Evolutionary conservation across 2,329 filamentous ascomycete species (phyloP).

Genomic region (Berkeleyomyces rouxiae): DNA sequence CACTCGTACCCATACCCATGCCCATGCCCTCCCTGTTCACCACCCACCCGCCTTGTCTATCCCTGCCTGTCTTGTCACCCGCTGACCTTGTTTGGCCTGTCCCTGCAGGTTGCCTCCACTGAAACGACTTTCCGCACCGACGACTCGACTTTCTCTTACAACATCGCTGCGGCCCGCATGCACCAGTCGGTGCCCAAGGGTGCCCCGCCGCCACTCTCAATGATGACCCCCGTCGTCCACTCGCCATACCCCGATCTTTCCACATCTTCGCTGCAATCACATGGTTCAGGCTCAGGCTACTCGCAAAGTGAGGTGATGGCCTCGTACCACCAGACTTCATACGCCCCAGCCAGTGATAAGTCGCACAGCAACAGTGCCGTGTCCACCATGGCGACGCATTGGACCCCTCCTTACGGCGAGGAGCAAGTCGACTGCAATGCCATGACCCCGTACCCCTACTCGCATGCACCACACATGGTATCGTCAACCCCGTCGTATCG

Average conservation of each 20-base stretch:
- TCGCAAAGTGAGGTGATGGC: constrained; percentile 21
- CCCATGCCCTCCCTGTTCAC: not conserved
- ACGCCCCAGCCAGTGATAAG: not conserved
- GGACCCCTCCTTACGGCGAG: constrained; percentile 22
- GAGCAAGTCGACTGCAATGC: constrained; percentile 25
- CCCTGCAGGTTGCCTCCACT: constrained; percentile 23
- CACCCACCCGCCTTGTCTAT: not conserved
- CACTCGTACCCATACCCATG: not conserved
- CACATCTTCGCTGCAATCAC: not conserved
- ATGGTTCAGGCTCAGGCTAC: constrained; percentile 18
- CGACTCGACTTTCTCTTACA: constrained; percentile 22
- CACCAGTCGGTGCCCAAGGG: constrained; percentile 19
- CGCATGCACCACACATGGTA: constrained; percentile 17
- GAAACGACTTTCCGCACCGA: constrained; percentile 23
- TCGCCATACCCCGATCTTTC: constrained; percentile 4
- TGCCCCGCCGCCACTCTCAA: constrained; percentile 18
- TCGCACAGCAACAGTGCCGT: not conserved
- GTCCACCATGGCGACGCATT: constrained; percentile 13
- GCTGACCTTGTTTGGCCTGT: not conserved
- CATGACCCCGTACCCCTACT: constrained; percentile 22
- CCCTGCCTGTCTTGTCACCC: not conserved
- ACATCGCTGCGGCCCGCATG: constrained; percentile 22
- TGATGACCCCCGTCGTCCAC: not conserved
- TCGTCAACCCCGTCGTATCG: constrained; percentile 21
- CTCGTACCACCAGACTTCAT: constrained; percentile 17